These are phyloP conservation scores for Arbutus unedo DNA, from an alignment of 148 eudicot genomes.

Conservation along the genomic window DNA sequence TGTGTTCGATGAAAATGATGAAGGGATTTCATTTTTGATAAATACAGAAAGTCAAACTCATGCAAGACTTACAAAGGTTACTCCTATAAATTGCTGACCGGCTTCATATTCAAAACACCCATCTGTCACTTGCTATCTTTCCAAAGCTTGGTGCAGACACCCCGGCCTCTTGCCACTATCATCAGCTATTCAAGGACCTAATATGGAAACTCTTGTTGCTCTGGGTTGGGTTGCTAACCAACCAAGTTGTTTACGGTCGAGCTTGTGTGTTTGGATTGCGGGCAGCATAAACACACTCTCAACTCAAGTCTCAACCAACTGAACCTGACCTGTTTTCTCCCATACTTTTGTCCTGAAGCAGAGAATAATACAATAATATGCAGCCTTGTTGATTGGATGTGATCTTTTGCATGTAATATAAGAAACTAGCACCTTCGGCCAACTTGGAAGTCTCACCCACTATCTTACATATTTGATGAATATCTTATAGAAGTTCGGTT, in stretches of 20 bases:
- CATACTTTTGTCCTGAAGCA: not conserved
- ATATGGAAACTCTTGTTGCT: not conserved
- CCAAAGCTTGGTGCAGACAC: not conserved
- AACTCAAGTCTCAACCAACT: not conserved
- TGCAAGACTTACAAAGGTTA: too few species aligned
- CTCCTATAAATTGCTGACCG: not conserved
- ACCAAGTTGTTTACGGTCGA: not conserved
- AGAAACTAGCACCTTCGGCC: not conserved
- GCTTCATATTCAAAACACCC: not conserved
- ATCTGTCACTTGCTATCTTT: too few species aligned
- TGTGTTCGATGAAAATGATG: not conserved
- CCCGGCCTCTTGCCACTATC: not conserved
- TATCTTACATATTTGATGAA: not conserved
- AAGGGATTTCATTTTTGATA: not conserved
- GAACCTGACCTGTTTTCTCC: not conserved
- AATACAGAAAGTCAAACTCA: not conserved
- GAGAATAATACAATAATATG: not conserved
- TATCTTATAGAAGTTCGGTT: not conserved
- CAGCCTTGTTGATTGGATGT: not conserved
- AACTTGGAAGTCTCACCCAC: not conserved
- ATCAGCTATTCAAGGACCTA: too few species aligned
- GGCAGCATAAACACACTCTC: not conserved
- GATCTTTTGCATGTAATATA: not conserved
- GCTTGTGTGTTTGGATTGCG: not conserved
- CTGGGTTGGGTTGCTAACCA: not conserved